A percentile compares a stretch with the other conserved stretches of the same genome.
Evolutionary conservation across 1,139 yeast genomes (phyloP).

Genomic region (Hansenula anomala): DNA sequence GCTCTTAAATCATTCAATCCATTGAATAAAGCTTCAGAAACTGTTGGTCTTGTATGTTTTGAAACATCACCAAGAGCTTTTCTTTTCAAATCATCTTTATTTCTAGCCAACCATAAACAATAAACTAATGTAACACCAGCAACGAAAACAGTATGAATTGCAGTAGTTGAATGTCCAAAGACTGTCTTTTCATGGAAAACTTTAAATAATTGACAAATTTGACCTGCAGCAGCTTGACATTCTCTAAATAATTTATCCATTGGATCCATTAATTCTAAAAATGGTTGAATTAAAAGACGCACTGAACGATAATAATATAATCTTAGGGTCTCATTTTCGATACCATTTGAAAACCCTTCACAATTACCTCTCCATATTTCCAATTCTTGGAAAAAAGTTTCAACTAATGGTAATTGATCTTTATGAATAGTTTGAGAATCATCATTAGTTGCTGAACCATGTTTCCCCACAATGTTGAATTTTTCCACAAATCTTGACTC

Average conservation of each 20-base stretch:
- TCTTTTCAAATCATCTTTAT: conserved; percentile 46
- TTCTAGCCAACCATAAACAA: conserved; percentile 57
- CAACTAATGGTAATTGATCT: conserved; percentile 39
- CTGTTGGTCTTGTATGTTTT: conserved; percentile 48
- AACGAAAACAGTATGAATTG: conserved; percentile 56
- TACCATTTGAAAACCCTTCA: conserved; percentile 33
- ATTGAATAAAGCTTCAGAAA: conserved; percentile 43
- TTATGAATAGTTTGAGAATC: conserved; percentile 18
- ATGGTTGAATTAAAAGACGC: conserved; percentile 52
- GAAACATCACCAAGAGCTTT: conserved; percentile 42
- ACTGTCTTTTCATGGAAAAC: conserved; percentile 54
- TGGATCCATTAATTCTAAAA: conserved; percentile 50
- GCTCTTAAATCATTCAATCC: conserved; percentile 55
- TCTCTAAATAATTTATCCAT: conserved; percentile 51
- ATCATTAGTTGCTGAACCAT: conserved; percentile 9
- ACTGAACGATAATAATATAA: conserved; percentile 53
- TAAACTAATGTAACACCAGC: conserved; percentile 60
- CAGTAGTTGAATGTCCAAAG: conserved; percentile 54
- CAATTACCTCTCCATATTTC: conserved; percentile 49
- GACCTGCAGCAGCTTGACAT: conserved; percentile 63
- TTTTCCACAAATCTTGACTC: conserved; percentile 52
- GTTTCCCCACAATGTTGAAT: conserved; percentile 29
- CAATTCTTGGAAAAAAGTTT: conserved; percentile 38
- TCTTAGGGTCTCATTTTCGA: conserved; percentile 48
- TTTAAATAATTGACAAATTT: conserved; percentile 52